Conservation (phyloP, 2,329 filamentous ascomycete species). For the Botryosphaeria dothidea region DNA sequence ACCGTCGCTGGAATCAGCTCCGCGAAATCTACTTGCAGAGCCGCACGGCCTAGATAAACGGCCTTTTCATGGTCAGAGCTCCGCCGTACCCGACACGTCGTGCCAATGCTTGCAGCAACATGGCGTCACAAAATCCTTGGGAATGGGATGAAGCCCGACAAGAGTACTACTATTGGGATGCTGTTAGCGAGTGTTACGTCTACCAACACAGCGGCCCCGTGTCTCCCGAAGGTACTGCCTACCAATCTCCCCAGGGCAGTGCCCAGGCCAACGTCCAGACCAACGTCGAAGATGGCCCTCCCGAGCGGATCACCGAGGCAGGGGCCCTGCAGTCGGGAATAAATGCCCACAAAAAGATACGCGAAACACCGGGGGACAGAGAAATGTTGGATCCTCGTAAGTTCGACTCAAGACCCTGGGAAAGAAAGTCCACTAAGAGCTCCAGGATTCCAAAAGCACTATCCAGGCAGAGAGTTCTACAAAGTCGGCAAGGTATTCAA, state of each 20-base stretch:
- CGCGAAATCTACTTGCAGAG: not conserved
- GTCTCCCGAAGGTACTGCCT: not conserved
- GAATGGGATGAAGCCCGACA: not conserved
- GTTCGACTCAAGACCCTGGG: not conserved
- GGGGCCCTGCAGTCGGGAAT: constrained; percentile 1
- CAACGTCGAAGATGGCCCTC: not conserved
- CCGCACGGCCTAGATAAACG: not conserved
- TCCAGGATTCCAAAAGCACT: not conserved
- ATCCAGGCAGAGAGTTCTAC: not conserved
- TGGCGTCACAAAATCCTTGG: not conserved
- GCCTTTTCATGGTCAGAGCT: not conserved
- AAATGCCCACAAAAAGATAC: not conserved
- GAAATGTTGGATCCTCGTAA: constrained; percentile 15
- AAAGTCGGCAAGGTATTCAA: constrained; percentile 13
- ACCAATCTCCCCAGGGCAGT: no score
- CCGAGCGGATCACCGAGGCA: constrained; percentile 7
- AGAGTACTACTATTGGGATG: not conserved
- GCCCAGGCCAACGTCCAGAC: not conserved
- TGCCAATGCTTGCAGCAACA: not conserved
- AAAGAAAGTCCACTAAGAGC: no score
- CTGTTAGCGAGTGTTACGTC: not conserved
- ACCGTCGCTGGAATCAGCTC: no score
- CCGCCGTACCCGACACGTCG: not conserved
- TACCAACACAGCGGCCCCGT: not conserved
- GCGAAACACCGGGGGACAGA: not conserved